Conservation (phyloP, 108 stramenopile genomes). For the Nitzschia palea region DNA sequence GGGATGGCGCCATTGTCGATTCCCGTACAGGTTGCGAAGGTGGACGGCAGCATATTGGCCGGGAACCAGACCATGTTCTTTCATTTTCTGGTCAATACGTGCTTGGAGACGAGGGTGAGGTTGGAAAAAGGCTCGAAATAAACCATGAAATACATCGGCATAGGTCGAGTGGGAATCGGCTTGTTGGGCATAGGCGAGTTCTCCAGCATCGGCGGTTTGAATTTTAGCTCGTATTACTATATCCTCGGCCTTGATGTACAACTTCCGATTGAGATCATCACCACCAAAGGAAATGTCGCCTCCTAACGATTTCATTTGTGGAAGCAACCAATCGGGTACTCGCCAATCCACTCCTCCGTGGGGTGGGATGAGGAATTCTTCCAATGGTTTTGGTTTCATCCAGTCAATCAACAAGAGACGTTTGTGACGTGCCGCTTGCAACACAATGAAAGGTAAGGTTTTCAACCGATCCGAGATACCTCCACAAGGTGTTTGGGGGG, state of each 20-base stretch:
- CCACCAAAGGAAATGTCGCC: not conserved
- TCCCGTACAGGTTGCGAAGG: constrained; percentile 32
- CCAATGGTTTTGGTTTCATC: constrained; percentile 38
- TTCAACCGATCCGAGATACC: constrained; percentile 49
- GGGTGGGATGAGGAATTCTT: constrained; percentile 51
- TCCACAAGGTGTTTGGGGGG: constrained; percentile 24
- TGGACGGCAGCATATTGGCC: constrained; percentile 44
- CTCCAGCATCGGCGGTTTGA: constrained; percentile 32
- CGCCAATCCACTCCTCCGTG: constrained; percentile 37
- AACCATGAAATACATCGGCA: constrained; percentile 26
- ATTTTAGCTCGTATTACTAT: not conserved
- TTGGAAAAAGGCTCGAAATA: constrained; percentile 33
- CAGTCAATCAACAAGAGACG: constrained; percentile 49
- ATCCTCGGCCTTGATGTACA: not conserved
- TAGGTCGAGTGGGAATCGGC: constrained; percentile 17
- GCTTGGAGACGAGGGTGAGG: constrained; percentile 23
- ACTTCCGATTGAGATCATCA: not conserved
- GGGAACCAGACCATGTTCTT: constrained; percentile 16
- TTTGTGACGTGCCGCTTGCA: constrained; percentile 26
- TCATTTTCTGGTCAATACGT: constrained; percentile 17
- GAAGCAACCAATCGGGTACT: constrained; percentile 18
- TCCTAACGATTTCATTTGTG: not conserved
- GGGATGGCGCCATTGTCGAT: constrained; percentile 17
- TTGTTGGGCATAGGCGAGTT: constrained; percentile 10
- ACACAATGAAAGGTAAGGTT: constrained; percentile 32